Percentiles rank a stretch among this genome's conserved stretches.
phyloP scores from a whole-genome alignment of 2,329 filamentous ascomycete species.

The Hymenoscyphus repandus region DNA sequence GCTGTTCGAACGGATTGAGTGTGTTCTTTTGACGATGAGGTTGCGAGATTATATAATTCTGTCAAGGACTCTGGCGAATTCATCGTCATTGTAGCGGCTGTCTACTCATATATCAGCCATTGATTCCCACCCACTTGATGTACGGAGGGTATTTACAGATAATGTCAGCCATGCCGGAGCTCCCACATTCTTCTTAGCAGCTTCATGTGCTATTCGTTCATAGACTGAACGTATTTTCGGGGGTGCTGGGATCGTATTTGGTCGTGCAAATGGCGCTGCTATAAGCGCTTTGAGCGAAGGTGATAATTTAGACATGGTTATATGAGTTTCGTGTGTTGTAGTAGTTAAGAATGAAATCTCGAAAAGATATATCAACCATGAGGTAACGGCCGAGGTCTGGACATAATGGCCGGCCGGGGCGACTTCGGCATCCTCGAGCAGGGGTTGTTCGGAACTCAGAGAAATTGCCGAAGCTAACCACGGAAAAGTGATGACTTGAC shows the following conservation, averaged over 20 bases:
- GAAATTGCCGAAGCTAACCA: neutral
- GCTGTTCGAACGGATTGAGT: constrained; percentile 36
- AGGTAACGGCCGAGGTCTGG: neutral
- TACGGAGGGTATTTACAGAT: constrained; percentile 41
- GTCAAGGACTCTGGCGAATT: constrained; percentile 75
- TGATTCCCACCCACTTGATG: neutral
- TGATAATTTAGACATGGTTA: constrained; percentile 68
- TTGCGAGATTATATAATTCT: constrained; percentile 32
- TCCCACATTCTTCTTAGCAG: constrained; percentile 56
- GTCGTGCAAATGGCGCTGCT: constrained; percentile 61
- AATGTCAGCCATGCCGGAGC: constrained; percentile 61
- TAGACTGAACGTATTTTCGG: constrained; percentile 59
- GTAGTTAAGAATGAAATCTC: no score
- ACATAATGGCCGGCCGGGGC: neutral
- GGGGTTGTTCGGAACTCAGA: neutral
- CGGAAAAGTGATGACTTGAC: no score
- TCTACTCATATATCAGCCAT: constrained; percentile 38
- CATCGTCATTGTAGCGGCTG: constrained; percentile 78
- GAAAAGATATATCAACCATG: neutral
- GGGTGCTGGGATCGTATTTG: constrained; percentile 60
- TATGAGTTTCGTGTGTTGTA: neutral
- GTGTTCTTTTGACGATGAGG: constrained; percentile 20
- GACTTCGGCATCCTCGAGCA: no score
- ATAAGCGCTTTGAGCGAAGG: constrained; percentile 67
- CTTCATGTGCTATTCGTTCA: constrained; percentile 57